phyloP scores from a whole-genome alignment of 345 rosid genomes.

The Eucalyptus globulus region DNA sequence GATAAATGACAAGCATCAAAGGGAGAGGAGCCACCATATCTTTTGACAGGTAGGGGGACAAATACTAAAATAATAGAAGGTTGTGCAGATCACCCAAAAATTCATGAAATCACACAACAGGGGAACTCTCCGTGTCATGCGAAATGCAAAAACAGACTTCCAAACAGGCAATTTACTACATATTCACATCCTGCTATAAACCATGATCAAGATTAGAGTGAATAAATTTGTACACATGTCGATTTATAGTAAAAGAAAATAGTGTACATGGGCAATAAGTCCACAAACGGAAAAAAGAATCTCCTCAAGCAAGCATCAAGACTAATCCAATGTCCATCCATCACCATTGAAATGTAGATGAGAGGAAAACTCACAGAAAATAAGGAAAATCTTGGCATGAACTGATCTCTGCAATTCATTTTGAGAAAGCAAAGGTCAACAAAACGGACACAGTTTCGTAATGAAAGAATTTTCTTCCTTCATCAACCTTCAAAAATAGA shows the following conservation, averaged over 20 bases:
- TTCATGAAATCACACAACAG: neutral
- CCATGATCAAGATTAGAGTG: neutral
- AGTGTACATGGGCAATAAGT: neutral
- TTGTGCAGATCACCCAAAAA: neutral
- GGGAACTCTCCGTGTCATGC: neutral
- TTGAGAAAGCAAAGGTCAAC: conserved; percentile 48
- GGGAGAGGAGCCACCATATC: neutral
- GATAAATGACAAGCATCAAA: neutral
- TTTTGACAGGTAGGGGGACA: neutral
- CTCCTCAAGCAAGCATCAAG: neutral
- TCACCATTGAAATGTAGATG: neutral
- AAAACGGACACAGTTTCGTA: conserved; percentile 49
- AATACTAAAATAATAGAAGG: too few species aligned
- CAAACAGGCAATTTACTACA: neutral
- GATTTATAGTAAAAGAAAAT: neutral
- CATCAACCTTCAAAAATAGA: conserved; percentile 46
- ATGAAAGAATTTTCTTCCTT: conserved; percentile 66
- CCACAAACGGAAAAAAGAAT: neutral
- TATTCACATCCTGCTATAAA: neutral
- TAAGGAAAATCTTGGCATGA: conserved; percentile 81
- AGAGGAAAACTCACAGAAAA: conserved; percentile 7
- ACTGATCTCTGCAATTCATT: conserved; percentile 59
- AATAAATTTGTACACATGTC: neutral
- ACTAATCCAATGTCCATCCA: neutral
- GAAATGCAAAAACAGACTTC: neutral